phyloP scores from a whole-genome alignment of 179 eudicot species.

The Pouteria campechiana region DNA sequence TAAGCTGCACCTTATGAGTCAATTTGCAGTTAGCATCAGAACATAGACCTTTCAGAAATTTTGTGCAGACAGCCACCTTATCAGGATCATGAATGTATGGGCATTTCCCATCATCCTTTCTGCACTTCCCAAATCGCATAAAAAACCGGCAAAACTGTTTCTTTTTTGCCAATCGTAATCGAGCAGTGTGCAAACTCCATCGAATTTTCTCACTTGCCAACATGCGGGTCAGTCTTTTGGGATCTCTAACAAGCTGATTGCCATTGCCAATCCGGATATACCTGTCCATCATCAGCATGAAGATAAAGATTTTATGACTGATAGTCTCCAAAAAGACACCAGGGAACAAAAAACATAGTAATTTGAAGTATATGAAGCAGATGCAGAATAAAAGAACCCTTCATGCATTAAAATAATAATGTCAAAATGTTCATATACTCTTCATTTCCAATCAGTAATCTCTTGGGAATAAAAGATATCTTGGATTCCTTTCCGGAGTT shows the following conservation, averaged over 20 bases:
- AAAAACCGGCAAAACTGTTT: conserved; percentile 80
- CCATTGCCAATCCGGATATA: conserved; percentile 95
- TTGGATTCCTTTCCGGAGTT: conserved; percentile 27
- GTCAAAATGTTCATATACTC: conserved; percentile 49
- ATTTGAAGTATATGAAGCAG: too few relatives aligned
- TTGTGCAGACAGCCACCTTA: conserved; percentile 84
- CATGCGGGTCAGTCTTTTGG: conserved; percentile 73
- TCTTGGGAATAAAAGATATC: conserved; percentile 66
- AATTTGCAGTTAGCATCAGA: conserved; percentile 65
- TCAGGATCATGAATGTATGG: conserved; percentile 81
- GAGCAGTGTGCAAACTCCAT: conserved; percentile 96
- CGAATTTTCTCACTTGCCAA: conserved; percentile 92
- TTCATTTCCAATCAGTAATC: conserved; percentile 68
- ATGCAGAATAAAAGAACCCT: too few relatives aligned
- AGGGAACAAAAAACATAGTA: too few relatives aligned
- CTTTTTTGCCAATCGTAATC: conserved; percentile 73
- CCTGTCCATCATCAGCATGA: too few relatives aligned
- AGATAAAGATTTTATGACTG: conserved; percentile 9
- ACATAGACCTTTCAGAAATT: conserved; percentile 77
- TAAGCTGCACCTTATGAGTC: conserved; percentile 91
- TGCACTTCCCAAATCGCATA: conserved; percentile 92
- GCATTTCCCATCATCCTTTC: conserved; percentile 88
- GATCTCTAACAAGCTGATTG: conserved; percentile 84
- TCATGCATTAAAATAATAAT: neutral
- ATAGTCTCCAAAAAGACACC: too few relatives aligned